A percentile compares a stretch with the other conserved stretches of the same genome.
phyloP scores from a whole-genome alignment of 129 eudicot genomes.

The Flaveria trinervia region DNA sequence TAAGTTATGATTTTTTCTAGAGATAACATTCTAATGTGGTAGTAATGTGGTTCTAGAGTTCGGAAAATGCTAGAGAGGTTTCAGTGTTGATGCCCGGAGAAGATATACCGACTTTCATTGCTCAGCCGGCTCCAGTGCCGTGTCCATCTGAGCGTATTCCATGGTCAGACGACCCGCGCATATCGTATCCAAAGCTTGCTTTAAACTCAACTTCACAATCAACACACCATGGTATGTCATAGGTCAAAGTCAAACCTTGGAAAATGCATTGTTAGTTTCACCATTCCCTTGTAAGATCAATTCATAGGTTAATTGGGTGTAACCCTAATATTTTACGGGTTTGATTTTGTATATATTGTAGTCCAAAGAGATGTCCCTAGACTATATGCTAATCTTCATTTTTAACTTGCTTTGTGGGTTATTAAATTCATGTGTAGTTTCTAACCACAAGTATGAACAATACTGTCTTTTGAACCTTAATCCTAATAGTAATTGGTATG shows the following conservation, averaged over 20 bases:
- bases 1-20: neutral
- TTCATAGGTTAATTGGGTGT: slow-evolving; percentile 20
- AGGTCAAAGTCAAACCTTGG: slow-evolving; percentile 15
- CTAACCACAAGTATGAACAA: slow-evolving; percentile 7
- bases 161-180: slow-evolving; percentile 57
- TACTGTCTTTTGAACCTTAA: neutral
- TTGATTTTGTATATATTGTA: slow-evolving; percentile 39
- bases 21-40: neutral
- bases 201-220: slow-evolving; percentile 35
- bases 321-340: slow-evolving; percentile 39
- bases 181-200: slow-evolving; percentile 26
- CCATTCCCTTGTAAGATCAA: neutral
- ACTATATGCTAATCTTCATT: slow-evolving; percentile 20
- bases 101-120: slow-evolving; percentile 78
- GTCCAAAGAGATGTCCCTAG: slow-evolving; percentile 20
- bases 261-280: slow-evolving; percentile 18
- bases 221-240: slow-evolving; percentile 3
- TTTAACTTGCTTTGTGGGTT: slow-evolving; percentile 14
- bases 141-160: slow-evolving; percentile 62
- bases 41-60: slow-evolving; percentile 40
- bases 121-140: slow-evolving; percentile 84
- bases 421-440: neutral
- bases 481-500: neutral
- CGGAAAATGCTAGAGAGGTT: slow-evolving; percentile 60
- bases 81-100: slow-evolving; percentile 95